These are phyloP conservation scores for Linum trigynum DNA, from an alignment of 345 rosid genomes.

Conservation along the genomic window DNA sequence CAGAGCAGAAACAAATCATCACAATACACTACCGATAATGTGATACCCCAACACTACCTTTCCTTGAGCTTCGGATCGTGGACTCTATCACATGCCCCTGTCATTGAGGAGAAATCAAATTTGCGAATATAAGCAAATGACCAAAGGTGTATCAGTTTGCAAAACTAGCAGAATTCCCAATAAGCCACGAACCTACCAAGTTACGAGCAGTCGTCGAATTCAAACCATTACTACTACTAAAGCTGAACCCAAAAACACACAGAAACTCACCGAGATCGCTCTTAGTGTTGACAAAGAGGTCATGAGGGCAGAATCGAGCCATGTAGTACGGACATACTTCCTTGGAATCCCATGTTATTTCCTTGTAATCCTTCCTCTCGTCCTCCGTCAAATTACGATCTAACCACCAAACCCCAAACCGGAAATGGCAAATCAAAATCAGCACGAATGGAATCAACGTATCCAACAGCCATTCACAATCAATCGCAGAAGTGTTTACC, in stretches of 20 bases:
- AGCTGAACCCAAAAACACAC: neutral
- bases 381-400: constrained; percentile 90
- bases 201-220: no score
- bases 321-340: constrained; percentile 86
- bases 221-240: no score
- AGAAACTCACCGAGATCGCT: constrained; percentile 82
- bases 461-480: no score
- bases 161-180: neutral
- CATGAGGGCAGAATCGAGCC: constrained; percentile 98
- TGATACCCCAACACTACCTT: constrained; percentile 37
- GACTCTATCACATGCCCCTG: constrained; percentile 86
- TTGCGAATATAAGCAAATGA: neutral
- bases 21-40: neutral
- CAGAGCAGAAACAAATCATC: neutral
- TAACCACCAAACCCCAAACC: constrained; percentile 14
- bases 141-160: neutral
- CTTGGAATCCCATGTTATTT: constrained; percentile 83
- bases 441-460: neutral
- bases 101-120: neutral
- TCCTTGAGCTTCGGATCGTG: constrained; percentile 94
- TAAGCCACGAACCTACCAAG: neutral
- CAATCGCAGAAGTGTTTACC: constrained; percentile 25
- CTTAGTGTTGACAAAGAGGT: constrained; percentile 91
- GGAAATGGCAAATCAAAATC: neutral
- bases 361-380: constrained; percentile 74